Conservation (phyloP, 768 basidiomycete genomes). For the Pulveroboletus sp. region DNA sequence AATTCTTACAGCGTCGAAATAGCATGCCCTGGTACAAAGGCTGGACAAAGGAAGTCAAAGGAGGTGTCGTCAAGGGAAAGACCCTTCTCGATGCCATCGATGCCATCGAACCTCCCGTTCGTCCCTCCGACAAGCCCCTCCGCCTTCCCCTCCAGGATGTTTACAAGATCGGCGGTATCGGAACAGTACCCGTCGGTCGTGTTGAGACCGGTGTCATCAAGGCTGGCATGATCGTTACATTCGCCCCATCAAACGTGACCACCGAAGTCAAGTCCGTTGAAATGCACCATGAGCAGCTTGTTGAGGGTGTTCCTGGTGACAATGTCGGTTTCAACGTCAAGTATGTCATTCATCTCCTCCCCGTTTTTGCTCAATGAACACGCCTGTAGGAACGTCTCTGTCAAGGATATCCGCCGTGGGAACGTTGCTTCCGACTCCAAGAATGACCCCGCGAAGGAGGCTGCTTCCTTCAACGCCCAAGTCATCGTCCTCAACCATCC, state of each 20-base stretch:
- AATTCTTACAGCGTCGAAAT: conserved; percentile 18
- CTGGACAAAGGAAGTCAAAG: conserved; percentile 96
- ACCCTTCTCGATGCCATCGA: conserved; percentile 99
- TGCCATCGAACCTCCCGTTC: conserved; percentile 94
- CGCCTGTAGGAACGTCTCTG: conserved; percentile 86
- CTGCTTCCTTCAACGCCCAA: conserved; percentile 98
- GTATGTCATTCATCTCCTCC: conserved; percentile 38
- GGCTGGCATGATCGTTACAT: conserved; percentile 98
- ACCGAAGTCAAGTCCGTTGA: conserved; percentile 99
- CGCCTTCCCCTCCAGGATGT: conserved; percentile 99
- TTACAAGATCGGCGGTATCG: conserved; percentile 99
- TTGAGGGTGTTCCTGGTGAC: conserved; percentile 93
- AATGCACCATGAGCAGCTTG: conserved; percentile 99
- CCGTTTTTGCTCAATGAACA: conserved; percentile 2
- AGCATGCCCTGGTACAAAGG: conserved; percentile 99
- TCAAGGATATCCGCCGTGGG: conserved; percentile 99
- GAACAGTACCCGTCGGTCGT: conserved; percentile 99
- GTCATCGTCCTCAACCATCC: conserved; percentile 99
- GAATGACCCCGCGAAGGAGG: conserved; percentile 99
- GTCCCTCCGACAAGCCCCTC: conserved; percentile 99
- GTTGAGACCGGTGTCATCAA: conserved; percentile 99
- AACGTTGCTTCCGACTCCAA: conserved; percentile 99
- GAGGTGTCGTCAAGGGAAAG: conserved; percentile 92
- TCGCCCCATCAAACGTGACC: conserved; percentile 96
- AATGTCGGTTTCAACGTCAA: conserved; percentile 99